Base-by-base conservation (phyloP, 2,329 filamentous ascomycete genomes). In the Ophiocordyceps unilateralis region DNA sequence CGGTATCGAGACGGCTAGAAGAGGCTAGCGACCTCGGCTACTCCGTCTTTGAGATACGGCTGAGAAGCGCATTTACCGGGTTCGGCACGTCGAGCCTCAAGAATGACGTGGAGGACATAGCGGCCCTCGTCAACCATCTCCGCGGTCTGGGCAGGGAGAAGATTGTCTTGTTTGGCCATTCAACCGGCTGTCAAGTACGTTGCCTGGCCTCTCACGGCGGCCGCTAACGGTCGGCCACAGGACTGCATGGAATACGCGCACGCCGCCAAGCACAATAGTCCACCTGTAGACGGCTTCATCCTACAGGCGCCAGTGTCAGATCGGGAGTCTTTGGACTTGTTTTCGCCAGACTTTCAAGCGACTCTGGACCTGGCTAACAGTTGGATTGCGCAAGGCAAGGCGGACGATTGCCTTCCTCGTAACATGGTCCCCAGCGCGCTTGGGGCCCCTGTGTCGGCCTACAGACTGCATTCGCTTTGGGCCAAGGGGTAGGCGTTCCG, bases 251-350 rank as follows among this genome's bases (percentile, higher is more conserved):
- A 70, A 48, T 77, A 76, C 44, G 62, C 62, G 19, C 58, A 66
- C 43, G 63, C 64, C 21, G 55, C 56, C 41, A 64, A 64, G 48
- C 52, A 66, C 30, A 53, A 53, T 6, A 59, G 61, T 36, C 62
- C 72, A 12, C 71, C 74, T 0, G 63, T 93, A 2, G 76, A 91
- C 46, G 87, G 81, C 30, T 78, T 78, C 41, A 81, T 94, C 39
- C 63, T 94, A 43, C 87, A 93, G 58, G 85, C 81, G 0, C 78
- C 83, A 0, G 78, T 88, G 4, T 84, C 77, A 1, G 86, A 94
- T 57, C 70, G 85, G 24, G 81, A 93, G 56, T 73, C 70, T 0
- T 53, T 82, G 11, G 60, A 60, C 3, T 54, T 62, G 4, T 54
- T 70, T 7, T 61, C 75, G 41, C 52, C 64, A 5, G 60, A 67